Evolutionary conservation across 192 early-diverging fungal species (phyloP).

Genomic region (Umbelopsis sp.): DNA sequence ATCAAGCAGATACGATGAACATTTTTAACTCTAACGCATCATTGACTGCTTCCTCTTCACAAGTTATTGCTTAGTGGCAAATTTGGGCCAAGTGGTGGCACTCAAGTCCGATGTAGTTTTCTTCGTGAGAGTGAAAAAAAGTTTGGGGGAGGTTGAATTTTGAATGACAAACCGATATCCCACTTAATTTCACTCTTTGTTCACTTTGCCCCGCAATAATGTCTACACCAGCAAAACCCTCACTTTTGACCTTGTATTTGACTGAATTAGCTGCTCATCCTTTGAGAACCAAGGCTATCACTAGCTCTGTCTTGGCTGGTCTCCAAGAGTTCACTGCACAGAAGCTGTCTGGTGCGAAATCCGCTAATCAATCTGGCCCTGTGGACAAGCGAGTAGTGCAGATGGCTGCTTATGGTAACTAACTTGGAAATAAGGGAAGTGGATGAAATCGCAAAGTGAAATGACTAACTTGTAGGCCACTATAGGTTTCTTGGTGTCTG

Average conservation of each 20-base stretch:
- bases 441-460: neutral
- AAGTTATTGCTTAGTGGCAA: neutral
- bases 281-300: constrained; percentile 80
- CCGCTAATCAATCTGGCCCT: constrained; percentile 36
- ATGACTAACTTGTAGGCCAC: neutral
- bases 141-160: constrained; percentile 51
- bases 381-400: constrained; percentile 70
- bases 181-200: neutral
- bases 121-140: constrained; percentile 31
- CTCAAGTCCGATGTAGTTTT: constrained; percentile 23
- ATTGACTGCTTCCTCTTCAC: too few species aligned
- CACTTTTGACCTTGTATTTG: constrained; percentile 64
- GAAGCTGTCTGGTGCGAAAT: constrained; percentile 63
- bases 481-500: constrained; percentile 74
- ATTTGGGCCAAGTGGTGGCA: constrained; percentile 8
- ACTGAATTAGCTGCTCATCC: constrained; percentile 64
- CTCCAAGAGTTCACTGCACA: constrained; percentile 81
- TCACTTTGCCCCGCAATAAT: constrained; percentile 25
- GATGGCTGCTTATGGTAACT: constrained; percentile 79
- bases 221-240: constrained; percentile 30
- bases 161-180: constrained; percentile 30
- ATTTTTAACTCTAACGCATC: too few species aligned
- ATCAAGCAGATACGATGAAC: too few species aligned
- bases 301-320: constrained; percentile 72
- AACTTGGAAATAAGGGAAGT: neutral